phyloP scores from a whole-genome alignment of 176 grass and related monocot species.

The Canna indica region DNA sequence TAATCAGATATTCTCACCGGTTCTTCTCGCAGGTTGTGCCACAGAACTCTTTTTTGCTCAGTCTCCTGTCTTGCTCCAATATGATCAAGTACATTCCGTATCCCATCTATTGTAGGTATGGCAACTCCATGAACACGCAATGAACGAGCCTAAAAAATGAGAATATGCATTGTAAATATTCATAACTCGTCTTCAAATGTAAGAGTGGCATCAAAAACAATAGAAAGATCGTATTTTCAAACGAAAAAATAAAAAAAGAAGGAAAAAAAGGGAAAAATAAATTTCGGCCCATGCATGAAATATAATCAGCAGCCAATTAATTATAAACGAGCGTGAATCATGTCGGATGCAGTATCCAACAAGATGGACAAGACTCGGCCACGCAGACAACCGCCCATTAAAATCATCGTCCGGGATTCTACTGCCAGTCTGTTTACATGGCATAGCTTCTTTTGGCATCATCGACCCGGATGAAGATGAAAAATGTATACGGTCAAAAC shows the following conservation, averaged over 20 bases:
- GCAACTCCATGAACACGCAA: conserved; percentile 93
- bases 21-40: conserved; percentile 97
- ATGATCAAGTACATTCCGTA: conserved; percentile 87
- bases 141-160: conserved; percentile 60
- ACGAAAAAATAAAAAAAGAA: not conserved
- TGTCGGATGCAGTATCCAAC: not conserved
- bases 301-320: not conserved
- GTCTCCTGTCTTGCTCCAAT: conserved; percentile 74
- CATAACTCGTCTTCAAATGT: not conserved
- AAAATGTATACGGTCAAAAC: no score
- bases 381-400: no score
- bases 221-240: not conserved
- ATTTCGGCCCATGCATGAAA: not conserved
- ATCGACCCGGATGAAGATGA: no score
- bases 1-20: conserved; percentile 40
- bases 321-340: not conserved
- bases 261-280: not conserved
- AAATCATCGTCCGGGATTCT: no score
- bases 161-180: not conserved
- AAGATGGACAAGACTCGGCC: not conserved
- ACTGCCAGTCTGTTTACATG: no score
- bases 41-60: conserved; percentile 63
- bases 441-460: no score
- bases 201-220: not conserved
- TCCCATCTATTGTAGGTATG: conserved; percentile 88